A percentile compares a stretch with the other conserved stretches of the same genome.
phyloP scores from a whole-genome alignment of 1,284 basidiomycete species.

The Vanrija sp. region DNA sequence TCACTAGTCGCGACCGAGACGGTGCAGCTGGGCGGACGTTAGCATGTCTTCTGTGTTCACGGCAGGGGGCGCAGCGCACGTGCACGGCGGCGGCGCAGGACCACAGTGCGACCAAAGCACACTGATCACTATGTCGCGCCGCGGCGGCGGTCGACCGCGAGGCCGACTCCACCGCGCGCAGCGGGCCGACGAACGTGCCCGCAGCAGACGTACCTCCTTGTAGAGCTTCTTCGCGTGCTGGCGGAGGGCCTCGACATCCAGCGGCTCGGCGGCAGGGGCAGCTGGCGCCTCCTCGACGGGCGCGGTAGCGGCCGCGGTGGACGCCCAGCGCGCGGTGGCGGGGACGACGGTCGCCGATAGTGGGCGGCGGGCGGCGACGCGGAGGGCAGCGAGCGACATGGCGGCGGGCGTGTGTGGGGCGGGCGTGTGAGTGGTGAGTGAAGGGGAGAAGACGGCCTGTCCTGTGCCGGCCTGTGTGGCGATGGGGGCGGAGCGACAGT shows the following conservation, averaged over 20 bases:
- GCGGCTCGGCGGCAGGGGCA: neutral
- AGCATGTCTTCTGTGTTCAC: too few species aligned
- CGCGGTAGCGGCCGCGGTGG: neutral
- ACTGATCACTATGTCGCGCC: too few species aligned
- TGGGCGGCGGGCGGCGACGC: conserved; percentile 8
- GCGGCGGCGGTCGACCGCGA: too few species aligned
- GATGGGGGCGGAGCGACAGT: too few species aligned
- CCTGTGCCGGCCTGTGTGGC: too few species aligned
- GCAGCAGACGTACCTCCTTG: conserved; percentile 40
- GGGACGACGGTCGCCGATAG: conserved; percentile 2
- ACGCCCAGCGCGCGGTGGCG: neutral
- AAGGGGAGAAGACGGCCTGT: too few species aligned
- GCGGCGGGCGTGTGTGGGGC: neutral
- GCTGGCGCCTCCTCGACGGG: neutral
- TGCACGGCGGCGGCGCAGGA: neutral
- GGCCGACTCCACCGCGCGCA: too few species aligned
- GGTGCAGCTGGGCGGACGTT: conserved; percentile 35
- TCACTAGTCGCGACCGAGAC: conserved; percentile 49
- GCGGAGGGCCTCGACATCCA: conserved; percentile 23
- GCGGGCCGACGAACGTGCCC: too few species aligned
- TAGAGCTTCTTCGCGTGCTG: conserved; percentile 45
- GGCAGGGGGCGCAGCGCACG: too few species aligned
- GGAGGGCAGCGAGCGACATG: conserved; percentile 8
- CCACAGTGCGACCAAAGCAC: too few species aligned
- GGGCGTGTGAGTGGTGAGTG: neutral